phyloP scores from a whole-genome alignment of 441 rosid species.

The Heliophila coronopifolia region DNA sequence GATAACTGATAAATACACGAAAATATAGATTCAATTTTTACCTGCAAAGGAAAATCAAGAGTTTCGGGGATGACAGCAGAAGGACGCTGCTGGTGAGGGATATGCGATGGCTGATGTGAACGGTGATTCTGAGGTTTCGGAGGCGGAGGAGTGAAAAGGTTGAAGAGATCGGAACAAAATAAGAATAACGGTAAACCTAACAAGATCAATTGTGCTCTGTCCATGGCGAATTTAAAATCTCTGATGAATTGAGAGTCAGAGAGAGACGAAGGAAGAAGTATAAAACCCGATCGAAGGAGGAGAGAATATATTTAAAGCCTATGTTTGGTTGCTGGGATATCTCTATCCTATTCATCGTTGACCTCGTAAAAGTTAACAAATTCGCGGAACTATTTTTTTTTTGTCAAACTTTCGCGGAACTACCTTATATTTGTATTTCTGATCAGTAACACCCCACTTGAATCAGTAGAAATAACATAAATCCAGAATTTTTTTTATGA shows the following conservation, averaged over 20 bases:
- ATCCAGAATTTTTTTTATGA: too few relatives aligned
- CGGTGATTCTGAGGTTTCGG: conserved; percentile 35
- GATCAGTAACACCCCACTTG: too few relatives aligned
- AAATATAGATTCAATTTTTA: neutral
- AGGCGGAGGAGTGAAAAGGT: conserved; percentile 65
- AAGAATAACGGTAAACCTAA: conserved; percentile 60
- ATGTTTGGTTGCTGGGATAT: conserved; percentile 20
- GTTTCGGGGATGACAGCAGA: conserved; percentile 27
- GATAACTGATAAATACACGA: neutral
- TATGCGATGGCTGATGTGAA: conserved; percentile 33
- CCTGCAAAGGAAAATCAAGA: conserved; percentile 45
- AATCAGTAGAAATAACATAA: too few relatives aligned
- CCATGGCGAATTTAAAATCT: conserved; percentile 36
- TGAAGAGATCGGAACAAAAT: conserved; percentile 50
- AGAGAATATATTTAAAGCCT: neutral
- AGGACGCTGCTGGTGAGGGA: conserved; percentile 31
- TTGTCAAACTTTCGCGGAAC: too few relatives aligned
- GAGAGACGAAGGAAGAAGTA: neutral
- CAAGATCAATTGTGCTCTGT: conserved; percentile 51
- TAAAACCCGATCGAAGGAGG: neutral
- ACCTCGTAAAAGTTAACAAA: neutral
- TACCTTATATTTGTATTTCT: too few relatives aligned
- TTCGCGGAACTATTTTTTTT: neutral
- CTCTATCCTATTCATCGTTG: neutral
- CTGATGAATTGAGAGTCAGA: neutral